Conservation (phyloP, 441 rosid genomes). For the Geranium incanum region DNA sequence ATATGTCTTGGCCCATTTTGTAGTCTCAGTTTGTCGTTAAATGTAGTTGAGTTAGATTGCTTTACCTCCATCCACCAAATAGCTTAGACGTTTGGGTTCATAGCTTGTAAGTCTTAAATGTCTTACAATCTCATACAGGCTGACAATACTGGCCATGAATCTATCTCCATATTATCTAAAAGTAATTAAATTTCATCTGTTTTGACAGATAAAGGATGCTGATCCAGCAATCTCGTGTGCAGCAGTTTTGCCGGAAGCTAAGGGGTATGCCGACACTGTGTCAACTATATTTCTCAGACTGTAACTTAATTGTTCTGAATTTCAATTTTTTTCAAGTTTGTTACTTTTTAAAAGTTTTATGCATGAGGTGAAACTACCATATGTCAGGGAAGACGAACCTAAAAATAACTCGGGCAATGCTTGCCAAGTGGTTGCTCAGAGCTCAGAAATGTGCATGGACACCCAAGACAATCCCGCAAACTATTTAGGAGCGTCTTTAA, state of each 20-base stretch:
- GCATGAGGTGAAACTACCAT: constrained; percentile 17
- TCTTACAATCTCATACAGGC: not conserved
- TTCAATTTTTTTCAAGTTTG: constrained; percentile 4
- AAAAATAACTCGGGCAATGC: constrained; percentile 11
- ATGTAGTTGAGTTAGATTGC: too few relatives aligned
- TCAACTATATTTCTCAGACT: not conserved
- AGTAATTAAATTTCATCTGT: constrained; percentile 10
- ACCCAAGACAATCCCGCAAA: constrained; percentile 10
- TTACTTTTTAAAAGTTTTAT: constrained; percentile 17
- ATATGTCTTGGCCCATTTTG: not conserved
- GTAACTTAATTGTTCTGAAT: not conserved
- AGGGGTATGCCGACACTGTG: constrained; percentile 22
- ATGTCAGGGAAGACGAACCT: constrained; percentile 15
- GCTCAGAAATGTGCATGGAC: constrained; percentile 9
- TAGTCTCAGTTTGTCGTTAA: not conserved
- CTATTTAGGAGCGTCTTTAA: constrained; percentile 13
- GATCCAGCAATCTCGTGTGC: constrained; percentile 9
- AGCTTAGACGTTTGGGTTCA: too few relatives aligned
- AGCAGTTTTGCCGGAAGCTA: constrained; percentile 16
- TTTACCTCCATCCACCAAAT: too few relatives aligned
- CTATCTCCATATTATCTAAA: not conserved
- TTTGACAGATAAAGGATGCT: constrained; percentile 25
- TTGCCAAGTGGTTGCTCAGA: constrained; percentile 14
- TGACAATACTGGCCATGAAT: not conserved
- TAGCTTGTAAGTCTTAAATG: too few relatives aligned